Evolutionary conservation across 176 grass and related monocot genomes (phyloP), one percentile per base, ranked within the genome.

Genomic region (Tillandsia fasciculata): DNA sequence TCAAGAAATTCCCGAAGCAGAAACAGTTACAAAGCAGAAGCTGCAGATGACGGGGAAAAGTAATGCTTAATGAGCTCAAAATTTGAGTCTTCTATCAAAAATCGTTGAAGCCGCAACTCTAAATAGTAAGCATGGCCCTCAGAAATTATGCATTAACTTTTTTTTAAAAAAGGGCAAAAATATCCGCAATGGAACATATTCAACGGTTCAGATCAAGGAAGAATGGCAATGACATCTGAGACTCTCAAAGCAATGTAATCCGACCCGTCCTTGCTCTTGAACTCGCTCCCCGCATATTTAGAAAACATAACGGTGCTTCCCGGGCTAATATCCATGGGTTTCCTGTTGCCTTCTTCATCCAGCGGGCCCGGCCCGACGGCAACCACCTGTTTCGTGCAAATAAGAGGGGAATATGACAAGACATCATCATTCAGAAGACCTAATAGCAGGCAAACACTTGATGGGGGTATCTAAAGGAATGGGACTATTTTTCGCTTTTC

Each of bases 291-390:
- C 1, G 83, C 86, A 0, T 93, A 89, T 70, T 89, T 93, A 2
- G 90, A 93, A 68, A 89, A 86, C 52, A 93, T 50, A n/a, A 93
- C 83, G 0, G 80, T 89, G 77, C 77, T 86, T 61, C 78, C 75
- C 0, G 75, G 28, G 2, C 67, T 59, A 4, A 89, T 66, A 3
- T 49, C 74, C 24, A 84, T 20, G 9, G 90, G 77, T 66, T 83
- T 79, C 28, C 83, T 86, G 50, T 86, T 86, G 78, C 86, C 86
- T 76, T 93, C 90, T 8, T 86, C 83, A 8, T 93, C 83, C 7
- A 93, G 52, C 63, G 74, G n/a, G 50, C 86, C 90, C 1, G 80
- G 83, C 48, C 90, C 90, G 70, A 89, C 90, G 3, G 78, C 86
- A 71, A 93, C 77, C 10, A 93, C 90, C 86, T 90, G 80, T 61